Conservation (phyloP, 2,329 filamentous ascomycete species). For the Aspergillus udagawae region DNA sequence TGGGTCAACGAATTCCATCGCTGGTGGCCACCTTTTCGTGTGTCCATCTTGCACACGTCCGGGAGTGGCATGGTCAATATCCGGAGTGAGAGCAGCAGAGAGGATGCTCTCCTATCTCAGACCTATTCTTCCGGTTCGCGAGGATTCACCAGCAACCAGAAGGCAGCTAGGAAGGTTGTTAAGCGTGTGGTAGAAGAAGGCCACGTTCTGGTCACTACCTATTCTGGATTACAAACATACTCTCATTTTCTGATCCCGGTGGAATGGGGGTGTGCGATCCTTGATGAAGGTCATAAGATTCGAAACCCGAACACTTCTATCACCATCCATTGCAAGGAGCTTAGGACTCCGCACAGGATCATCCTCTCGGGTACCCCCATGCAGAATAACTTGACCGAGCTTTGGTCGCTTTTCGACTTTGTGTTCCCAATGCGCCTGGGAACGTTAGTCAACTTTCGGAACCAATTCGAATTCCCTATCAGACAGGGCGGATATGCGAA, state of each 20-base stretch:
- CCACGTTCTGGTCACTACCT: slow-evolving; percentile 92
- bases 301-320: slow-evolving; percentile 94
- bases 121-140: slow-evolving; percentile 43
- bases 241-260: slow-evolving; percentile 74
- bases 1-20: slow-evolving; percentile 98
- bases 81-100: slow-evolving; percentile 55
- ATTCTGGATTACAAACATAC: slow-evolving; percentile 92
- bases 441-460: slow-evolving; percentile 83
- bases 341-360: slow-evolving; percentile 82
- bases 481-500: slow-evolving; percentile 91
- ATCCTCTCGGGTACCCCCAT: slow-evolving; percentile 96
- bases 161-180: slow-evolving; percentile 74
- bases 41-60: slow-evolving; percentile 91
- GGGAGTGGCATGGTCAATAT: slow-evolving; percentile 95
- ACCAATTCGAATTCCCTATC: slow-evolving; percentile 91
- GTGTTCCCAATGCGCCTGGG: slow-evolving; percentile 94
- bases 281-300: slow-evolving; percentile 98
- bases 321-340: slow-evolving; percentile 90
- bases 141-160: slow-evolving; percentile 51
- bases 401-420: slow-evolving; percentile 98
- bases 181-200: slow-evolving; percentile 77
- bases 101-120: slow-evolving; percentile 60
- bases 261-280: slow-evolving; percentile 87
- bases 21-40: slow-evolving; percentile 98
- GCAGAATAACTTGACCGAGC: slow-evolving; percentile 91